Base-by-base conservation (phyloP, 2,329 filamentous ascomycete species). In the Bipolaris oryzae region DNA sequence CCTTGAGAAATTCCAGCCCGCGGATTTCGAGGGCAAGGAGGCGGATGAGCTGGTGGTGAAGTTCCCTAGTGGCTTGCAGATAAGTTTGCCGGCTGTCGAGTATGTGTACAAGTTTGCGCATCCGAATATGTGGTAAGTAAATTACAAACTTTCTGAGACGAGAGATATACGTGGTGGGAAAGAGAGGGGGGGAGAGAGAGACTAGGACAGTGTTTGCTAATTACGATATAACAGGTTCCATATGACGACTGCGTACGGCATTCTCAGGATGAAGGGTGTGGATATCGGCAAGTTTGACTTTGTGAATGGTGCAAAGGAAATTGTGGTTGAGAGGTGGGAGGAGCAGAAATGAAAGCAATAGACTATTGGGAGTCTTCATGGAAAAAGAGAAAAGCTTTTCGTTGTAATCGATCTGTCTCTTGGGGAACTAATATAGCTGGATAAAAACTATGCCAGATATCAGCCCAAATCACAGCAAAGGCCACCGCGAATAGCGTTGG, bases 231-330 rank as follows among this genome's bases (percentile, higher is more conserved):
- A 21, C 9, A 66, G 63, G 76, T 90, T 90, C 74, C 88, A 90
- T 69, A 62, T 84, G 13, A 80, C 74, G 3, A 86, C 80, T 11
- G 79, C 84, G 9, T 90, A 90, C 75, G 78, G 74, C 20, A 85
- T 90, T 53, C 67, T 89, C 69, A 79, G 87, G 57, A 82, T 80
- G 67, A 81, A 85, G 74, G 87, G 87, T 1, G 84, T 88, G 23
- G 76, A 78, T 0, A n/a, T 90, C 16, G 86, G 85, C 33, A 89
- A 89, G 80, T 38, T 59, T 50, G 84, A 88, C 66, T 89, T 78
- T 69, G 62, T 86, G 38, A 72, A 70, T 35, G 75, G 72, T 3
- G 62, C 63, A 0, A 34, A 41, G 3, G 23, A 50, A 4, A 47
- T 57, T 3, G 25, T 33, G n/a, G 18, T 54, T 7, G 49, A 53